Evolutionary conservation across 805 yeast genomes (phyloP), one percentile per base, ranked within the genome.

Genomic region (Debaryomyces tyrocola): DNA sequence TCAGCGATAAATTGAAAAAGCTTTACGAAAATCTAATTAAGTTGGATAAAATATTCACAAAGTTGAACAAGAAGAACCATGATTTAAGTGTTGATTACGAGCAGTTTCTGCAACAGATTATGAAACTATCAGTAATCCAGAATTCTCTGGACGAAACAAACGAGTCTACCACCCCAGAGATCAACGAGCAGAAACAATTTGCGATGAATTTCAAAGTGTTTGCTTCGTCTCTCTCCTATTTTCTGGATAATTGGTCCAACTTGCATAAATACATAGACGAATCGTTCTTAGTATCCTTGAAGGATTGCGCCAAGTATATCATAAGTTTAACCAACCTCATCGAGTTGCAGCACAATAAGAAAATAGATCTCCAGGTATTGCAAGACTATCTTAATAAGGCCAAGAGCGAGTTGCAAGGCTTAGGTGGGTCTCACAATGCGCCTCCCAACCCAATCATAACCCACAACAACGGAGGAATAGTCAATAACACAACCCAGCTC

Each of bases 301-400:
- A 87, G 54, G 98, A 94, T 64, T 76, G 94, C 66, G 90, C 92
- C 51, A 91, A 88, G 66, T 94, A 70, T 49, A 71, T 73, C 40
- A 59, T 73, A 4, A 63, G 70, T 27, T 60, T 73, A 40, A 67
- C 74, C 57, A 80, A 77, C 50, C 69, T 92, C 48, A 79, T 94
- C 44, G 90, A 86, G 59, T 75, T 87, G 46, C 90, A 92, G 53
- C 98, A 92, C 59, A 90, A 90, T 60, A 91, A 91, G 63, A 91
- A 88, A 56, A 79, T 92, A 21, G 99, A 92, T 63, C 84, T 85
- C 58, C 97, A 94, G 60, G 95, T 87, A 43, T 72, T 92, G 37
- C 79, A 82, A 34, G 95, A 87, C 45, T 92, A 92, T 66, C 70
- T 90, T 46, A 74, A 76, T 35, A 86, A 88, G 57, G 83, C 96